A percentile compares a stretch with the other conserved stretches of the same genome.
These are phyloP conservation scores for Penicillium paneum DNA, from an alignment of 2,329 filamentous ascomycete species.

Conservation along the genomic window DNA sequence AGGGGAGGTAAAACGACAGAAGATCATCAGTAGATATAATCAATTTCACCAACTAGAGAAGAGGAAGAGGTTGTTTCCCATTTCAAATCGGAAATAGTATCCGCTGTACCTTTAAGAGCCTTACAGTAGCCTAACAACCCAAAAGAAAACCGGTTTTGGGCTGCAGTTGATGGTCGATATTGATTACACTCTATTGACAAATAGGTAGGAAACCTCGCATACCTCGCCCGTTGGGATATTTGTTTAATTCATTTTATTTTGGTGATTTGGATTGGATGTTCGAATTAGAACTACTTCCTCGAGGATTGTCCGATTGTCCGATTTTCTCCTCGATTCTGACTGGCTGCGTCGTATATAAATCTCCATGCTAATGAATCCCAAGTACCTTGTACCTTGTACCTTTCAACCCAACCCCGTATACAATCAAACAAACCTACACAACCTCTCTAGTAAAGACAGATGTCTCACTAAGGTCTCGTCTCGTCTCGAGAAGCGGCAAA, in stretches of 20 bases:
- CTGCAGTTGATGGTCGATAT: not conserved
- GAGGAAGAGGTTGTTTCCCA: too few relatives aligned
- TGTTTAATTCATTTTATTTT: not conserved
- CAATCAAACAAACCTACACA: conserved; percentile 4
- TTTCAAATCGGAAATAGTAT: not conserved
- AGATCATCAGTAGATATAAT: too few relatives aligned
- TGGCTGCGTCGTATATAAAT: not conserved
- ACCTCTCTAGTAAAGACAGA: not conserved
- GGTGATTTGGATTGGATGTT: not conserved
- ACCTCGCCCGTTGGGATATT: not conserved
- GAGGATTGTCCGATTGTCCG: too few relatives aligned
- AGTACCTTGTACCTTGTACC: not conserved
- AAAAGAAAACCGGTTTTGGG: not conserved
- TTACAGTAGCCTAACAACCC: not conserved
- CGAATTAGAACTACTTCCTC: not conserved
- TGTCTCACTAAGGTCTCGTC: not conserved
- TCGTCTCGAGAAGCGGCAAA: not conserved
- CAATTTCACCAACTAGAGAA: not conserved
- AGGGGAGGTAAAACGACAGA: not conserved
- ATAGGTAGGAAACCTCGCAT: not conserved
- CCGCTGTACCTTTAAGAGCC: not conserved
- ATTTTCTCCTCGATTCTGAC: not conserved
- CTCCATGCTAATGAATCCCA: not conserved
- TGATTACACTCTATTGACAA: too few relatives aligned
- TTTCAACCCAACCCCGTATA: not conserved